Base-by-base conservation (phyloP, 306 rosid species). In the Benincasa hispida region DNA sequence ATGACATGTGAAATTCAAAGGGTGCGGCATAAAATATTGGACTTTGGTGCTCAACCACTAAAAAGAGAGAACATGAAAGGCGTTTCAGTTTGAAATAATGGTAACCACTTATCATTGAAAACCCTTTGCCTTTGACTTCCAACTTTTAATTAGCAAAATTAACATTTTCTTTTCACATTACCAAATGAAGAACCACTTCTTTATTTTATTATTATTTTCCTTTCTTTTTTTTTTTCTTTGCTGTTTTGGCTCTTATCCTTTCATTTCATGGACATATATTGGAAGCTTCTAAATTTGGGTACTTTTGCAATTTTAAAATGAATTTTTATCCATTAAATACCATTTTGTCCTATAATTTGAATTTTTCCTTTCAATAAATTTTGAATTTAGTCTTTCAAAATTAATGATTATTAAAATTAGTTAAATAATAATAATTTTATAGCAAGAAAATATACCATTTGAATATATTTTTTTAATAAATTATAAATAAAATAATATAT, bases 31-130 rank as follows among this genome's bases (percentile, higher is more conserved):
- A 47, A 14, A 22, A 25, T 14, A 70, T 14, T 70, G 37, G 75
- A 70, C 75, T 70, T 70, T 70, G 74, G 57, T 70, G 57, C 75
- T 70, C 57, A 70, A 47, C 75, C 75, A 70, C 75, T 47, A 47
- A 45, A 34, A 62, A 13, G 35, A 69, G 50, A 39, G 53, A 67
- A 22, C 11, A 41, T 41, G 19, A 50, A 34, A 67, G 53, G 32
- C 3, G 32, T 67, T 39, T 67, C 15, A 45, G 57, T 70, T 42
- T 42, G 39, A 68, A 68, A 68, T 45, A 70, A 70, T 70, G 75
- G 17, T 9, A 70, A 47, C 58, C 39, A 70, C 75, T 70, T 70
- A 25, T 25, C 57, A 47, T 47, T 25, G 7, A 8, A 14, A 41
- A n/a, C 2, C 37, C 6, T 14, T 69, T 69, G 2, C 21, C 74